phyloP scores from a whole-genome alignment of 495 filamentous ascomycete species.

The Xylaria flabelliformis region DNA sequence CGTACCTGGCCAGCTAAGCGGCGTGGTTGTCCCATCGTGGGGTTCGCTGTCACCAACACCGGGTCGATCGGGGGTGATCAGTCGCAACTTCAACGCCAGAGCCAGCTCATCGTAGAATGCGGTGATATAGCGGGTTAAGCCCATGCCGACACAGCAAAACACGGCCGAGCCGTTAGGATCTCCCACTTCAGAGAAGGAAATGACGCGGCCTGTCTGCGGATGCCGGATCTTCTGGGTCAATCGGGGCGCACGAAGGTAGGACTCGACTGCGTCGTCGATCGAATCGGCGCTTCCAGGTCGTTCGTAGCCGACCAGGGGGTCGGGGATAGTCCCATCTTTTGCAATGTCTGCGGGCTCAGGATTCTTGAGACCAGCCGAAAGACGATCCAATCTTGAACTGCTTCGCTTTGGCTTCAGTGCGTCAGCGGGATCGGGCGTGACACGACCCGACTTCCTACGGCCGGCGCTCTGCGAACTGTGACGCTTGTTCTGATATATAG shows the following conservation, averaged over 20 bases:
- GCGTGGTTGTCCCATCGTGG: constrained; percentile 82
- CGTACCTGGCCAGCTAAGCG: constrained; percentile 90
- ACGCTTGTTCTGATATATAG: constrained; percentile 63
- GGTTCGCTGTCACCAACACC: constrained; percentile 92
- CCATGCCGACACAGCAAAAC: constrained; percentile 98
- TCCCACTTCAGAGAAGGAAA: constrained; percentile 97
- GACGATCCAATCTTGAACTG: constrained; percentile 55
- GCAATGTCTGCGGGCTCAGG: constrained; percentile 43
- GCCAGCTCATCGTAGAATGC: constrained; percentile 98
- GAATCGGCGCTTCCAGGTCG: constrained; percentile 82
- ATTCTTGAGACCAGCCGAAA: constrained; percentile 50
- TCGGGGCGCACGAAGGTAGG: constrained; percentile 82
- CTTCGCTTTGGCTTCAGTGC: constrained; percentile 50
- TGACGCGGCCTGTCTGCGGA: constrained; percentile 82
- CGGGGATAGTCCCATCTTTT: constrained; percentile 38
- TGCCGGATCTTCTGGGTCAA: constrained; percentile 86
- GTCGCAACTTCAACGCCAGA: constrained; percentile 80
- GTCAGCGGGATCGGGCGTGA: constrained; percentile 50
- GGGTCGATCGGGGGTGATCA: constrained; percentile 93
- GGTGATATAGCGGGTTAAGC: constrained; percentile 91
- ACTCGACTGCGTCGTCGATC: constrained; percentile 83
- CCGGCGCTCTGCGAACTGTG: constrained; percentile 51
- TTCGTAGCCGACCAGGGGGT: constrained; percentile 54
- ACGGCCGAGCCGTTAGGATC: constrained; percentile 91
- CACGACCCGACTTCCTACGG: constrained; percentile 48